A percentile compares a stretch with the other conserved stretches of the same genome.
Conservation (phyloP, 2,329 filamentous ascomycete species). For the Fusarium devonianum region DNA sequence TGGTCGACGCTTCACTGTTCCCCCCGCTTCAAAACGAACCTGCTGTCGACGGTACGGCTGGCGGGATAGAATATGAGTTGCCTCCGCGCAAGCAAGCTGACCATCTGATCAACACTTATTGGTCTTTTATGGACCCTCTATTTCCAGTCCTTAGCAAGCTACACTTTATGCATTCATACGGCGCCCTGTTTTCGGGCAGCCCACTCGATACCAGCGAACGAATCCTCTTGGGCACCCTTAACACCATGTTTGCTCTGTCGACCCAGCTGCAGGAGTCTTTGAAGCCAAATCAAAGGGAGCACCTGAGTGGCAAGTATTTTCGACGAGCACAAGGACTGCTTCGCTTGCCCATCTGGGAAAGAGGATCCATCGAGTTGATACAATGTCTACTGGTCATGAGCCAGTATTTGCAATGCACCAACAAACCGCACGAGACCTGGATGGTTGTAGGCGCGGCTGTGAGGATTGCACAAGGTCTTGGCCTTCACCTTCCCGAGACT, state of each 20-base stretch:
- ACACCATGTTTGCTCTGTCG: constrained; percentile 56
- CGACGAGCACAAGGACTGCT: constrained; percentile 52
- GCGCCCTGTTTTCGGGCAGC: constrained; percentile 50
- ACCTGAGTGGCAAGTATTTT: constrained; percentile 52
- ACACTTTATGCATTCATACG: constrained; percentile 49
- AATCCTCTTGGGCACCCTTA: constrained; percentile 54
- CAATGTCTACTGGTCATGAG: constrained; percentile 57
- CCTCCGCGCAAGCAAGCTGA: constrained; percentile 55
- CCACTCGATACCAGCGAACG: constrained; percentile 49
- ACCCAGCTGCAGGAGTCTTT: constrained; percentile 53
- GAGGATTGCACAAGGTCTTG: constrained; percentile 55
- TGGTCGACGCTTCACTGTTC: no score
- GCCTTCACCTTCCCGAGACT: constrained; percentile 53
- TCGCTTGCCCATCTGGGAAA: constrained; percentile 52
- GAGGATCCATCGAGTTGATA: constrained; percentile 52
- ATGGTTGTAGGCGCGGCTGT: constrained; percentile 56
- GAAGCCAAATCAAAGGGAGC: constrained; percentile 49
- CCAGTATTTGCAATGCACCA: constrained; percentile 58
- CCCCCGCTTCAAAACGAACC: no score
- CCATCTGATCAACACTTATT: constrained; percentile 54
- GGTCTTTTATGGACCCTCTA: constrained; percentile 54
- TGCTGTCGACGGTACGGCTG: no score
- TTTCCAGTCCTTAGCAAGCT: constrained; percentile 54
- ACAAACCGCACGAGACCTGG: constrained; percentile 57
- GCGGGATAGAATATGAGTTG: constrained; percentile 49